Evolutionary conservation across 1,284 basidiomycete species (phyloP).

Genomic region (Volvariella volvacea): DNA sequence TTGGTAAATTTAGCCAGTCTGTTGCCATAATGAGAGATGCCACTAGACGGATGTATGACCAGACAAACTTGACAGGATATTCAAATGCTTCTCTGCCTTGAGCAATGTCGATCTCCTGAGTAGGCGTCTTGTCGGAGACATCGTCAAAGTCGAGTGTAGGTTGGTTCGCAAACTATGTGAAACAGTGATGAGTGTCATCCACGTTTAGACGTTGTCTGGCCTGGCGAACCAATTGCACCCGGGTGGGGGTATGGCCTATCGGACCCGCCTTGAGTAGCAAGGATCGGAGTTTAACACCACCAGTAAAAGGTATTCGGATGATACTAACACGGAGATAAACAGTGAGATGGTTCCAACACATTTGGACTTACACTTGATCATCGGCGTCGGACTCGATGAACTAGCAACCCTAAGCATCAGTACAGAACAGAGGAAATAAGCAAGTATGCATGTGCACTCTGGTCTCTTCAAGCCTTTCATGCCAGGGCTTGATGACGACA

Average conservation of each 20-base stretch:
- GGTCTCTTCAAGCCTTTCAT: conserved; percentile 56
- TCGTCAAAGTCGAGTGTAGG: conserved; percentile 73
- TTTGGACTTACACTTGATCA: conserved; percentile 60
- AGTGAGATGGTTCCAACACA: conserved; percentile 1
- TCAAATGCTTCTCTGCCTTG: conserved; percentile 69
- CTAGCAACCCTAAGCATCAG: conserved; percentile 27
- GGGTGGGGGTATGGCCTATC: conserved; percentile 60
- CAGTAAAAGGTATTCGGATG: conserved; percentile 74
- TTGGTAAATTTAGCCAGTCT: conserved; percentile 77
- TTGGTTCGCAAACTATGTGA: conserved; percentile 60
- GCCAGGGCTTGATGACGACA: conserved; percentile 71
- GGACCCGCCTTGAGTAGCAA: conserved; percentile 74
- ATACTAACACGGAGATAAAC: conserved; percentile 40
- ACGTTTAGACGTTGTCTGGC: neutral
- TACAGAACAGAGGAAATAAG: conserved; percentile 1
- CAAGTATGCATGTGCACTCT: conserved; percentile 33
- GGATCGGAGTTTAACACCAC: conserved; percentile 69
- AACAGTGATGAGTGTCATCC: neutral
- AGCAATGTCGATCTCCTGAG: conserved; percentile 64
- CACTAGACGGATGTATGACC: conserved; percentile 1
- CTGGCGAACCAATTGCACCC: conserved; percentile 48
- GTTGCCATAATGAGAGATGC: conserved; percentile 1
- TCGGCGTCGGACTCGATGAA: conserved; percentile 77
- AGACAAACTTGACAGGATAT: conserved; percentile 58
- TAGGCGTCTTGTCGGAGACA: conserved; percentile 47